Evolutionary conservation across 176 grass and related monocot species (phyloP), one percentile per base, ranked within the genome.

Genomic region (Oryza meyeriana): DNA sequence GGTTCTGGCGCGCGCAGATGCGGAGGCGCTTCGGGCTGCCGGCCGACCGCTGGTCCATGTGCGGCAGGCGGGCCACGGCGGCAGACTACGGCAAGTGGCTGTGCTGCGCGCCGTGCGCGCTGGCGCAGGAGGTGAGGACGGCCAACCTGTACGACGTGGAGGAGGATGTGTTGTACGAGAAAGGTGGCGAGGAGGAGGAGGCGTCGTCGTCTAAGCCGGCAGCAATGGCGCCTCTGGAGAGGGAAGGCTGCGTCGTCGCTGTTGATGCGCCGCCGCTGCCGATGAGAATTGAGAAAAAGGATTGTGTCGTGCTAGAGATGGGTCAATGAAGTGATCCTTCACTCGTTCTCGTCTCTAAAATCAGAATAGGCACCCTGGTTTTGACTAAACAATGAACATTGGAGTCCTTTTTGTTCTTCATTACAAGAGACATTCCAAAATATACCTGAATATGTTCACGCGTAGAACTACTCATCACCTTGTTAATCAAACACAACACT

Each of bases 71-170:
- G 79, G 58, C 71, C 0, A 40, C 27, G 24, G 70, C 26, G 8
- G 84, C 79, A 29, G 83, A 89, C 66, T 92, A 85, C 48, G 72
- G 40, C 69, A 88, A 79, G 40, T 92, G 87, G 90, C 29, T 89
- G 28, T 61, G 80, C 2, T 89, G 80, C 33, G 85, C 84, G 57
- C 74, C 80, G 72, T 91, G 92, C 81, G 78, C 89, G 40, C 80
- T 94, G 58, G 92, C 89, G 62, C 89, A 94, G 74, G 92, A 94
- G 80, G 86, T 94, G 61, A 79, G 92, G 75, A 94, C 89, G 26
- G 87, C 12, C 11, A 94, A 89, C 68, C 29, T 94, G 2, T 91
- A 91, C 25, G 79, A 90, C 26, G 30, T 85, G 3, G 89, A 92
- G 82, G 81, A 72, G 5, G 84, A 72, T 14, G 59, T 22, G 31